A percentile compares a stretch with the other conserved stretches of the same genome.
Evolutionary conservation across 441 rosid genomes (phyloP).

Genomic region (Erysimum cheiri): DNA sequence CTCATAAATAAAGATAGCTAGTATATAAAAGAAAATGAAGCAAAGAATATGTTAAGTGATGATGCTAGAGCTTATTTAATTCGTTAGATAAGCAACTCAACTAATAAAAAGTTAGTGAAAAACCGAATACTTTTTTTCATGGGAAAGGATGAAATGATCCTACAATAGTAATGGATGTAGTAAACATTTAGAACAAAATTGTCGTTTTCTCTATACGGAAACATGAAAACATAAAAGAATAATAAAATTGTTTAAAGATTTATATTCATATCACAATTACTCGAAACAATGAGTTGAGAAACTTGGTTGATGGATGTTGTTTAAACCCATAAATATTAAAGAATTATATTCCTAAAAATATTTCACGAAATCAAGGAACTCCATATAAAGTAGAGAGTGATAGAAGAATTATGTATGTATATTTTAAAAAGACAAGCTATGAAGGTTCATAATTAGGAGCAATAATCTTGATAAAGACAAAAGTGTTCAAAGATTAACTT

Average conservation of each 20-base stretch:
- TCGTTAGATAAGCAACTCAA: constrained; percentile 23
- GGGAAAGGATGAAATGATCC: not conserved
- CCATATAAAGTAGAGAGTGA: constrained; percentile 15
- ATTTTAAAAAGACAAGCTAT: not conserved
- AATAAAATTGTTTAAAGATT: not conserved
- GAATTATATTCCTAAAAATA: constrained; percentile 4
- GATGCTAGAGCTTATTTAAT: constrained; percentile 19
- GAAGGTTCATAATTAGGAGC: constrained; percentile 40
- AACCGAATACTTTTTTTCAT: not conserved
- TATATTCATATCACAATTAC: not conserved
- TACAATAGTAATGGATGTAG: not conserved
- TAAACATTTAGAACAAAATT: not conserved
- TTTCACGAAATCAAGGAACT: constrained; percentile 42
- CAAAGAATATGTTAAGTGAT: constrained; percentile 20
- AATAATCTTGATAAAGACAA: constrained; percentile 55
- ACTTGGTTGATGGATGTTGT: not conserved
- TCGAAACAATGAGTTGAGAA: constrained; percentile 4
- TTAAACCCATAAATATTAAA: constrained; percentile 17
- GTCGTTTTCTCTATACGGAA: not conserved
- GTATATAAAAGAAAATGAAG: not conserved
- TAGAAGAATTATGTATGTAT: not conserved
- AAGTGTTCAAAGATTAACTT: constrained; percentile 50
- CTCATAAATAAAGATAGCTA: not conserved
- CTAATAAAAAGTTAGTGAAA: constrained; percentile 14
- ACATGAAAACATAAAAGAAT: not conserved